Evolutionary conservation across 2,329 filamentous ascomycete species (phyloP).

Genomic region (Ophiostoma sp.): DNA sequence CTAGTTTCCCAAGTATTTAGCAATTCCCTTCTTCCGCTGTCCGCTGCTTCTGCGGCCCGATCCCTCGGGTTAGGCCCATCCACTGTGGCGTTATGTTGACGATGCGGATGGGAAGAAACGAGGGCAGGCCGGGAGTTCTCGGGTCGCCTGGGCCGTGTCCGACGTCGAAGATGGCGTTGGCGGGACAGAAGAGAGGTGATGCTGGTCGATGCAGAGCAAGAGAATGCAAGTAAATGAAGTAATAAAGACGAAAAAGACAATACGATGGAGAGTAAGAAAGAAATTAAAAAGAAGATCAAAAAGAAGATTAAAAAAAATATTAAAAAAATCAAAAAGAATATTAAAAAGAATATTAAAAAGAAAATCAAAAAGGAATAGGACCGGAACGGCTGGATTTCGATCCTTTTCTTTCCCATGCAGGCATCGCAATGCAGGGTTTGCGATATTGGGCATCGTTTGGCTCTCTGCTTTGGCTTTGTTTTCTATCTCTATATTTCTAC

Average conservation of each 20-base stretch:
- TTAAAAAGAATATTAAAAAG: neutral
- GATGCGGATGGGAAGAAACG: too few species aligned
- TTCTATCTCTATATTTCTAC: neutral
- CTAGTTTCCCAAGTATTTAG: neutral
- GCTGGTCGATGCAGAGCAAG: too few species aligned
- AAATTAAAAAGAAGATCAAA: neutral
- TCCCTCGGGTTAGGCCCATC: neutral
- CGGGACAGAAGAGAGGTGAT: neutral
- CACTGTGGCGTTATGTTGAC: neutral
- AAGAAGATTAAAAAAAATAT: neutral
- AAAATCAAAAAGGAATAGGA: neutral
- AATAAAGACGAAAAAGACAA: too few species aligned
- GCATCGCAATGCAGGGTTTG: neutral
- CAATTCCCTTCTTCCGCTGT: neutral
- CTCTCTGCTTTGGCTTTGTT: neutral
- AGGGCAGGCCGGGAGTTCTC: neutral
- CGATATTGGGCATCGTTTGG: neutral
- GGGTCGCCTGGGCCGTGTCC: neutral
- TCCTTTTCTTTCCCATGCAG: neutral
- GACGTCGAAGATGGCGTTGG: neutral
- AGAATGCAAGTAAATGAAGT: too few species aligned
- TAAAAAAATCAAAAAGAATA: neutral
- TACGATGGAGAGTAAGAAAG: too few species aligned
- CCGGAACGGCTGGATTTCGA: neutral
- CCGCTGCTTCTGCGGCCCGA: neutral